Evolutionary conservation across 2,329 filamentous ascomycete species (phyloP), one percentile per base, ranked within the genome.

Genomic region (Parastagonospora avenae): DNA sequence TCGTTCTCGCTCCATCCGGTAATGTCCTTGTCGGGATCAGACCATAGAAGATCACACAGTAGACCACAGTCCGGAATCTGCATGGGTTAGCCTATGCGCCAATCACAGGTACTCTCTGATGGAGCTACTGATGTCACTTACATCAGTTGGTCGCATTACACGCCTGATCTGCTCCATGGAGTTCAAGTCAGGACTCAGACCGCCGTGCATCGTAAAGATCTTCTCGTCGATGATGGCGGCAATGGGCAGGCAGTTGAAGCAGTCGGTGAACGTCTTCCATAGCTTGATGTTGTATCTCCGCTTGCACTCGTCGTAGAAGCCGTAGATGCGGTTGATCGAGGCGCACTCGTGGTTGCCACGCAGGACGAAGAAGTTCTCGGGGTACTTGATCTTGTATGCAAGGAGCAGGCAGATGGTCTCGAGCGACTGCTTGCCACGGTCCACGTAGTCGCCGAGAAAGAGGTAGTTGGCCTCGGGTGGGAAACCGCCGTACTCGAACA

Each of bases 251-350:
- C 92, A 97, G 83, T 99, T 99, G 86, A 99, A 99, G 84, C 92
- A 97, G 76, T 99, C 93, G 59, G 92, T 97, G 75, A 99, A 97
- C 1, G 93, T 97, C 85, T 99, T 99, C 93, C 93, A 97, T 55
- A 97, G 84, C 85, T 97, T 97, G 82, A 97, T 96, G 79, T 97
- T 99, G 82, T 96, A 97, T 66, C 93, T 85, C 73, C 94, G 89
- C 83, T 99, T 99, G 87, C 93, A 99, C 79, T 99, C 93, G 73
- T 99, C 94, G 82, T 99, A 99, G 82, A 99, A 99, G 54, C 94
- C 94, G 76, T 99, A 99, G 77, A 97, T 96, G 73, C 94, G 91
- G 82, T 96, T 99, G 82, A 99, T 96, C 46, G 91, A 96, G 52
- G 94, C 94, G 79, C 94, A 97, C 79, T 99, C 94, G 82, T 99